These are phyloP conservation scores for Fusarium cyanostomum DNA, from an alignment of 2,329 filamentous ascomycete species.

Conservation along the genomic window DNA sequence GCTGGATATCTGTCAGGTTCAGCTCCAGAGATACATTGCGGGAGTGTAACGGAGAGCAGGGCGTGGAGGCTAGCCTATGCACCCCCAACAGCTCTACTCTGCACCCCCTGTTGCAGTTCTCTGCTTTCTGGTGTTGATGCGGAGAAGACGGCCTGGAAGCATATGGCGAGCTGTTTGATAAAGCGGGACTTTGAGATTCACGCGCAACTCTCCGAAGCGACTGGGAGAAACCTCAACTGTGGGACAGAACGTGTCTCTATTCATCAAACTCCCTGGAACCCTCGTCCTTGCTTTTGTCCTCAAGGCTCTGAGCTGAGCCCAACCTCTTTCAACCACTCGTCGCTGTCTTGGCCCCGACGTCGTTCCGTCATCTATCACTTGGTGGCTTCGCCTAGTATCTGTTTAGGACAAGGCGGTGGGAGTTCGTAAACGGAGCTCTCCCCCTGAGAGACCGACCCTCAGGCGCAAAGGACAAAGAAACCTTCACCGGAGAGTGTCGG, in stretches of 20 bases:
- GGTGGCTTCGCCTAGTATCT: slow-evolving; percentile 39
- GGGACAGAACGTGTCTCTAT: slow-evolving; percentile 33
- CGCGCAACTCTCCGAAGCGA: slow-evolving; percentile 20
- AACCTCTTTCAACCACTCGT: slow-evolving; percentile 8
- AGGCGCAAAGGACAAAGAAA: slow-evolving; percentile 38
- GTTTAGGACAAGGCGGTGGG: slow-evolving; percentile 39
- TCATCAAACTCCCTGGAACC: slow-evolving; percentile 30
- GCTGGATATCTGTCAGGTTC: slow-evolving; percentile 19
- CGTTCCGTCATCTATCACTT: slow-evolving; percentile 43
- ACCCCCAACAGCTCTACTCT: slow-evolving; percentile 28
- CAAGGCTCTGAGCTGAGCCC: slow-evolving; percentile 27
- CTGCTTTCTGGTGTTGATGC: slow-evolving; percentile 32
- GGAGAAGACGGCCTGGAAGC: slow-evolving; percentile 31
- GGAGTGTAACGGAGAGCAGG: slow-evolving; percentile 41
- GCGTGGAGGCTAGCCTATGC: slow-evolving; percentile 25
- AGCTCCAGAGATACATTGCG: slow-evolving; percentile 30
- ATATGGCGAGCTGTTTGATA: slow-evolving; percentile 40
- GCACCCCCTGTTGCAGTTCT: slow-evolving; percentile 35
- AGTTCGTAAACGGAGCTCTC: slow-evolving; percentile 32
- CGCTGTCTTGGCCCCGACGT: slow-evolving; percentile 13
- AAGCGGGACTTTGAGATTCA: slow-evolving; percentile 33
- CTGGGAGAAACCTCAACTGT: slow-evolving; percentile 35
- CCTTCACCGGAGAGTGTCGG: slow-evolving; percentile 19
- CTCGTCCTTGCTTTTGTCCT: slow-evolving; percentile 23
- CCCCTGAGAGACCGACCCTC: slow-evolving; percentile 28